phyloP scores from a whole-genome alignment of 768 basidiomycete genomes.

The Amanita subjunquillea region DNA sequence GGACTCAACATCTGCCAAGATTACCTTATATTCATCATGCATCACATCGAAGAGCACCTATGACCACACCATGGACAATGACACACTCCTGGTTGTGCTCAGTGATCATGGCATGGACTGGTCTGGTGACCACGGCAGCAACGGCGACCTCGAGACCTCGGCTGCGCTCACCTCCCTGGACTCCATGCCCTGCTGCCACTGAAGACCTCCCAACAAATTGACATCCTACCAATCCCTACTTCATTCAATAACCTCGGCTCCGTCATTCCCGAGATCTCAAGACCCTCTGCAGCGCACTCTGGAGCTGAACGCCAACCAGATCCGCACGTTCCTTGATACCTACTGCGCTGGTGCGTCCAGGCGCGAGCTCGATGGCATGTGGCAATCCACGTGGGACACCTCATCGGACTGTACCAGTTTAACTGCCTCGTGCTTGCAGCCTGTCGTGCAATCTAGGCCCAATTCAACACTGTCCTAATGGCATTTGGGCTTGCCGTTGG shows the following conservation, averaged over 20 bases:
- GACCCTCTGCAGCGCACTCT: slow-evolving; percentile 44
- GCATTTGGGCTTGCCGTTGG: slow-evolving; percentile 55
- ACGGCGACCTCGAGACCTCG: slow-evolving; percentile 75
- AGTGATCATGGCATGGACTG: too few species aligned
- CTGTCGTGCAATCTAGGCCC: slow-evolving; percentile 79
- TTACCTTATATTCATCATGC: too few species aligned
- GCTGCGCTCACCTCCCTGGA: slow-evolving; percentile 44
- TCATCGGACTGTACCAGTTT: slow-evolving; percentile 37
- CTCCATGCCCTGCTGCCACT: slow-evolving; percentile 36
- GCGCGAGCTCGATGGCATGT: slow-evolving; percentile 59
- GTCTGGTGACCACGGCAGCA: slow-evolving; percentile 91
- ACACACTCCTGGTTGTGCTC: too few species aligned
- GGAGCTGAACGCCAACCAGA: slow-evolving; percentile 61
- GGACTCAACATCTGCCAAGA: too few species aligned
- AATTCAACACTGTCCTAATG: slow-evolving; percentile 80
- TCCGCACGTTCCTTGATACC: slow-evolving; percentile 63
- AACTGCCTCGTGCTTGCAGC: slow-evolving; percentile 50
- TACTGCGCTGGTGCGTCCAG: slow-evolving; percentile 68
- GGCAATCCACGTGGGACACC: slow-evolving; percentile 40
- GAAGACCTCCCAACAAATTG: slow-evolving; percentile 79
- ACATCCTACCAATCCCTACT: slow-evolving; percentile 86
- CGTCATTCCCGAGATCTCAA: slow-evolving; percentile 78
- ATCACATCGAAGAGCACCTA: too few species aligned
- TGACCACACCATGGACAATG: too few species aligned
- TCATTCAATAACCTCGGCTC: slow-evolving; percentile 93